Evolutionary conservation across 129 eudicot species (phyloP).

Genomic region (Helichrysum umbraculigerum): DNA sequence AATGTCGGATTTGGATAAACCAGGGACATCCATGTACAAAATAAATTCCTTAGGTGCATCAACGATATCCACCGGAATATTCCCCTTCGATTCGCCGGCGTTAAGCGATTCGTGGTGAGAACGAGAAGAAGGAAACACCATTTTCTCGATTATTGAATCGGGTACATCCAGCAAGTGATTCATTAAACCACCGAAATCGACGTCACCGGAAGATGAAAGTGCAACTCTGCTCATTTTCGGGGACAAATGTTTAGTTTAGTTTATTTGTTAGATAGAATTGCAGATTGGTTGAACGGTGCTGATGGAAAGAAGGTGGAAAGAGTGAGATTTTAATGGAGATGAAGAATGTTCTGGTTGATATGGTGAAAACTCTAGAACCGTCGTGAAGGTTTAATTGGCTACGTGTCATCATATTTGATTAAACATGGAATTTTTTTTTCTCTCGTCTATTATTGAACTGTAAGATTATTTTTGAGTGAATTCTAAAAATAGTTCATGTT

Average conservation of each 20-base stretch:
- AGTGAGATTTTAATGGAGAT: slow-evolving; percentile 18
- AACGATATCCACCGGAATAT: slow-evolving; percentile 51
- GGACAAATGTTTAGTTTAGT: neutral
- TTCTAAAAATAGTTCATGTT: no score
- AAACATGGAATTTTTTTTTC: no score
- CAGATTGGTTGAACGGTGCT: neutral
- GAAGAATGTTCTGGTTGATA: slow-evolving; percentile 37
- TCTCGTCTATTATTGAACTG: no score
- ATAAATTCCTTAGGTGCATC: slow-evolving; percentile 55
- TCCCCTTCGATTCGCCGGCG: slow-evolving; percentile 25
- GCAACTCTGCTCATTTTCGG: slow-evolving; percentile 42
- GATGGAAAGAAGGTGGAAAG: neutral
- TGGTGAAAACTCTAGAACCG: slow-evolving; percentile 43
- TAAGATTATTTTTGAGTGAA: no score
- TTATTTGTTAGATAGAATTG: neutral
- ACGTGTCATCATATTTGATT: neutral
- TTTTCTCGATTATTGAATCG: slow-evolving; percentile 33
- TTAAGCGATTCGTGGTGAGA: slow-evolving; percentile 21
- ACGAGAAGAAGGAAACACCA: slow-evolving; percentile 26
- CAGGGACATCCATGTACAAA: slow-evolving; percentile 73
- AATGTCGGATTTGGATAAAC: slow-evolving; percentile 77
- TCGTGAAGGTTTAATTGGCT: slow-evolving; percentile 4
- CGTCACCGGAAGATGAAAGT: slow-evolving; percentile 19
- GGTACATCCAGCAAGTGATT: slow-evolving; percentile 52
- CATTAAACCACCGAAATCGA: slow-evolving; percentile 35